Base-by-base conservation (phyloP, 2,329 filamentous ascomycete genomes). In the Aspergillus pseudoterreus region DNA sequence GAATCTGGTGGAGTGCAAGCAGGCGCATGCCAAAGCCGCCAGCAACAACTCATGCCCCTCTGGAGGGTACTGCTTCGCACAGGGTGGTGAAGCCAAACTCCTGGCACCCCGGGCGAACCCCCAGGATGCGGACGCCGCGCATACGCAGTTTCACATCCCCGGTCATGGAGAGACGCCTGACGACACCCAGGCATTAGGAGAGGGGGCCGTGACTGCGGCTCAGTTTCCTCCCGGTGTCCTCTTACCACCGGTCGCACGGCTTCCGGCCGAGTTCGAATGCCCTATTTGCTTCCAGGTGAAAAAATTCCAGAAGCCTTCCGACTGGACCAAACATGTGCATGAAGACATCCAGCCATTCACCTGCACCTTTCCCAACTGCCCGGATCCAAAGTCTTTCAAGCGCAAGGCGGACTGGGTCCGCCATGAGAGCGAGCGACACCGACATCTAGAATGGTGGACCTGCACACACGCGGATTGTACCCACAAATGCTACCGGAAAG, bases 281-380 rank as follows among this genome's bases (percentile, higher is more conserved):
- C 86, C 88, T 35, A 76, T 96, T 19, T 96, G 92, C 73, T 96
- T 90, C 74, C 83, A 86, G 60, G 81, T 85, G 47, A 95, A 94
- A 76, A 90, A 85, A 62, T 91, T 94, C 61, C 83, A 86, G 61
- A 96, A 96, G 69, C 92, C 91, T 14, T 96, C 91, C 0, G 92
- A 96, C 70, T 96, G 92, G 92, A 95, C 91, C 1, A 96, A 96
- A 68, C 92, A 96, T 64, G 89, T 96, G 1, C 90, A 95, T 61
- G 92, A 96, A 71, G 92, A 96, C 66, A 84, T 96, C 1, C 88
- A 94, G 66, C 92, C 92, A 0, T 96, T 96, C 61, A 95, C 90
- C 3, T 96, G 92, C 71, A 96, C 91, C 0, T 96, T 92, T 75
- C 84, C 87, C 2, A 80, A 83, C 46, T 96, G 92, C 66, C 81